These are phyloP conservation scores for Begonia loranthoides DNA, from an alignment of 306 rosid genomes.

Conservation along the genomic window DNA sequence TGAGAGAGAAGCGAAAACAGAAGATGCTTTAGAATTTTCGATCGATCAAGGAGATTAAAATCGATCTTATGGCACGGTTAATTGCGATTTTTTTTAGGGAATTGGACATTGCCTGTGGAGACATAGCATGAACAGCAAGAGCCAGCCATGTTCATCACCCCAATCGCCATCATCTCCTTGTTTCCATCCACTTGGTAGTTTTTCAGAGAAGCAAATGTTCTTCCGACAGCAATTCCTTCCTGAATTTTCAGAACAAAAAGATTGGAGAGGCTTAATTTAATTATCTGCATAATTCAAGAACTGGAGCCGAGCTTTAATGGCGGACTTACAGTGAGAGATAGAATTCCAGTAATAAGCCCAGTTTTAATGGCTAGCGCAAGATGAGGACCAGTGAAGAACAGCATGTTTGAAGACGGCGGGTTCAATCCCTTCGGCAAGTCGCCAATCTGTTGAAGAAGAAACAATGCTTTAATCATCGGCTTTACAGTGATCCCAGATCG, in stretches of 20 bases:
- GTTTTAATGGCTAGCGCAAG: slow-evolving; percentile 80
- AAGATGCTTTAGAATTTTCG: too few species aligned
- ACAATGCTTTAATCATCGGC: too few species aligned
- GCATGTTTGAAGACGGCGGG: slow-evolving; percentile 81
- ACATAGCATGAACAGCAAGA: slow-evolving; percentile 90
- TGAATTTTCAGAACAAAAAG: slow-evolving; percentile 10
- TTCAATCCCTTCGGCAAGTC: slow-evolving; percentile 82
- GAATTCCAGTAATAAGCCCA: slow-evolving; percentile 77
- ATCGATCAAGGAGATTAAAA: too few species aligned
- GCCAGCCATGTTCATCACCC: slow-evolving; percentile 92
- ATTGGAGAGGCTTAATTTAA: neutral
- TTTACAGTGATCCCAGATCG: too few species aligned
- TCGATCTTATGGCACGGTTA: too few species aligned
- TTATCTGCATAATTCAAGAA: neutral
- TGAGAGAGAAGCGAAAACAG: slow-evolving; percentile 14
- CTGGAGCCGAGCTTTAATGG: neutral
- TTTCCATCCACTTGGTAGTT: slow-evolving; percentile 99
- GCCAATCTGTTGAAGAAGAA: slow-evolving; percentile 55
- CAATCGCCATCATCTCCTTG: slow-evolving; percentile 99
- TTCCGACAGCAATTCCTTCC: slow-evolving; percentile 99
- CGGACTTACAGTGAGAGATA: slow-evolving; percentile 80
- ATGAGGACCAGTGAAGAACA: slow-evolving; percentile 52
- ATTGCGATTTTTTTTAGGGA: too few species aligned
- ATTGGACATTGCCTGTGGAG: slow-evolving; percentile 45
- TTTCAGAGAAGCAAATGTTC: slow-evolving; percentile 78